Conservation (phyloP, 2,329 filamentous ascomycete genomes). For the Pseudonectria foliicola region DNA sequence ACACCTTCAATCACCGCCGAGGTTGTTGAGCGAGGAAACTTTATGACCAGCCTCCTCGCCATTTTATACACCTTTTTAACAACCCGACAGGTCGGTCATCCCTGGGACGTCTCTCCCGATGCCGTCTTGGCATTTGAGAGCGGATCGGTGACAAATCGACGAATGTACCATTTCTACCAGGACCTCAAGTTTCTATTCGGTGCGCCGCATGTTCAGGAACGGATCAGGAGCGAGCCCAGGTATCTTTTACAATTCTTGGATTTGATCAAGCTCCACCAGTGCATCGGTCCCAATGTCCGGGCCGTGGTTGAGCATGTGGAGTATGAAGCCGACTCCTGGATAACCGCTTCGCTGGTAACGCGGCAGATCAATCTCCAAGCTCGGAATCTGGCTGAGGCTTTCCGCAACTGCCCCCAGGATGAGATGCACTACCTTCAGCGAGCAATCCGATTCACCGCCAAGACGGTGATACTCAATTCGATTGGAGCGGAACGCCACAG, state of each 20-base stretch:
- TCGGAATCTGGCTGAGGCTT: constrained; percentile 80
- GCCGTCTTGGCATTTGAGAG: constrained; percentile 89
- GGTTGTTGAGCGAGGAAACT: constrained; percentile 90
- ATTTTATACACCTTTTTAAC: constrained; percentile 97
- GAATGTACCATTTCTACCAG: constrained; percentile 96
- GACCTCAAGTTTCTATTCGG: constrained; percentile 88
- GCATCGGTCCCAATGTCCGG: constrained; percentile 87
- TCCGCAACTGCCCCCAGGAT: constrained; percentile 60
- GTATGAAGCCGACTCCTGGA: constrained; percentile 98
- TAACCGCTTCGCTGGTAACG: constrained; percentile 88
- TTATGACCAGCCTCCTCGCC: constrained; percentile 88
- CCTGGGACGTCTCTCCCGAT: constrained; percentile 77
- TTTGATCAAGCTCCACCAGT: constrained; percentile 90
- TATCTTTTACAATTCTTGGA: constrained; percentile 95
- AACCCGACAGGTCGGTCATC: constrained; percentile 89
- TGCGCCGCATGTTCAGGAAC: constrained; percentile 80
- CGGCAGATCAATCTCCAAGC: constrained; percentile 92
- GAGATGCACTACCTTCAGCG: constrained; percentile 59
- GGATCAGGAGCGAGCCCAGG: constrained; percentile 72
- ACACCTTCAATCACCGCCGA: constrained; percentile 95
- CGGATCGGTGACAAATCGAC: constrained; percentile 86
- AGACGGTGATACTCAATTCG: constrained; percentile 81
- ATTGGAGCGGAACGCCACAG: constrained; percentile 80
- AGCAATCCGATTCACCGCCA: constrained; percentile 68
- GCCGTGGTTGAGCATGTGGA: constrained; percentile 94